Evolutionary conservation across 805 yeast species (phyloP).

Genomic region (Cyberlindnera veronae): DNA sequence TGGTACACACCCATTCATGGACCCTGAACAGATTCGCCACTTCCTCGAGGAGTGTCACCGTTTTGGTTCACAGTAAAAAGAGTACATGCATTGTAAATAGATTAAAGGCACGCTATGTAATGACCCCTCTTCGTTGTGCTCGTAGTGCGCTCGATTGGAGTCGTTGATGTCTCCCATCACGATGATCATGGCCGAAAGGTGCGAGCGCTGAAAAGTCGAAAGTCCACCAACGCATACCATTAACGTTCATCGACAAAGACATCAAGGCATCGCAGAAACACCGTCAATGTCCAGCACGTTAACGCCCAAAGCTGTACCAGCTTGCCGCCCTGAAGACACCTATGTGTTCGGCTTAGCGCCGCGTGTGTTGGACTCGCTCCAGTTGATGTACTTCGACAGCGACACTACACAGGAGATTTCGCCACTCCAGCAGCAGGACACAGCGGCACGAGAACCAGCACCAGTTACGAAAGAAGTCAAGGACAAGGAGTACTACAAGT

Average conservation of each 20-base stretch:
- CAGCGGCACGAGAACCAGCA: conserved; percentile 18
- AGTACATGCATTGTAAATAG: not conserved
- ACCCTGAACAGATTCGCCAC: conserved; percentile 81
- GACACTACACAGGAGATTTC: conserved; percentile 37
- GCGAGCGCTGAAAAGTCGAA: conserved; percentile 1
- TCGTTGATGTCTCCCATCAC: not conserved
- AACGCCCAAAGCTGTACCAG: not conserved
- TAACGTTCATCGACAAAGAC: not conserved
- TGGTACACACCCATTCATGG: conserved; percentile 98
- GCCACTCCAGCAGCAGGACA: conserved; percentile 6
- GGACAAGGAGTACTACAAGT: conserved; percentile 47
- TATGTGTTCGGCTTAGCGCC: conserved; percentile 47
- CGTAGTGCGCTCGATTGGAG: not conserved
- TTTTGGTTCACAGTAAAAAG: conserved; percentile 48
- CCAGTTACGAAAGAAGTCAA: conserved; percentile 4
- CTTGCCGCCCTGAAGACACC: conserved; percentile 31
- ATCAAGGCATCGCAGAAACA: not conserved
- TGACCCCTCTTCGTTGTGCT: not conserved
- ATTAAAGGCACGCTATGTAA: not conserved
- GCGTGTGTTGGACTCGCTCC: conserved; percentile 41
- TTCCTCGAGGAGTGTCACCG: conserved; percentile 87
- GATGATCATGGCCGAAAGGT: not conserved
- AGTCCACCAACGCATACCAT: not conserved
- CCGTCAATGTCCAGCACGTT: not conserved
- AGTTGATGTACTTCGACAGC: conserved; percentile 54